Evolutionary conservation across 2,329 filamentous ascomycete species (phyloP), one percentile per base, ranked within the genome.

Genomic region (Talaromyces sp.): DNA sequence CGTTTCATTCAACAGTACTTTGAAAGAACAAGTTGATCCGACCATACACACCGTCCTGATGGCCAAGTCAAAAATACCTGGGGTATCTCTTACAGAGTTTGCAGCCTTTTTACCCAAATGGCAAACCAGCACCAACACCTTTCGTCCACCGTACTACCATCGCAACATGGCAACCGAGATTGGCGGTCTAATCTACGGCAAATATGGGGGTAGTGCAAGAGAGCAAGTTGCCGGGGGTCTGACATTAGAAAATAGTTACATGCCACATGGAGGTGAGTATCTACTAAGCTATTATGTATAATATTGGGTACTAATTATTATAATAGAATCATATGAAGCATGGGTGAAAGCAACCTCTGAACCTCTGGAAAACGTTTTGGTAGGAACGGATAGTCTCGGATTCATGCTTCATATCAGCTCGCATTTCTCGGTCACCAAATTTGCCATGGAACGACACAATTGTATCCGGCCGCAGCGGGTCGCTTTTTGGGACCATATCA

Each of bases 1-100:
- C 61, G 65, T 69, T 19, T 43, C 56, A 17, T 43, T 59, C 35
- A 45, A 49, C 43, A 49, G 41, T 27, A 61, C 43, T 19, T 13
- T 33, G 4, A 35, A 49, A 33, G 58, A 61, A 5, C 58, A 61
- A 10, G 25, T 37, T 0, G 58, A 61, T 22, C 58, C 58, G 22
- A 49, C 41, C 15, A 49, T 61, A 17, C 27, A 61, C 17, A 61
- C 58, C 2, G 58, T 61, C n/a, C 45, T 61, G n/a, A 61, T 37
- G 58, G 58, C 58, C 8, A 35, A 10, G n/a, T 61, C 58, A 8
- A 50, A 61, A 13, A 47, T 47, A 19, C 58, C 58, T 3, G 41
- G 58, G 13, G 33, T 49, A 22, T 33, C 58, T 3, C 17, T 61
- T n/a, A 37, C 58, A 45, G 58, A 61, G 7, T 61, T 61, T 61